These are phyloP conservation scores for Trifolium fragiferum DNA, from an alignment of 306 rosid genomes.

Conservation along the genomic window DNA sequence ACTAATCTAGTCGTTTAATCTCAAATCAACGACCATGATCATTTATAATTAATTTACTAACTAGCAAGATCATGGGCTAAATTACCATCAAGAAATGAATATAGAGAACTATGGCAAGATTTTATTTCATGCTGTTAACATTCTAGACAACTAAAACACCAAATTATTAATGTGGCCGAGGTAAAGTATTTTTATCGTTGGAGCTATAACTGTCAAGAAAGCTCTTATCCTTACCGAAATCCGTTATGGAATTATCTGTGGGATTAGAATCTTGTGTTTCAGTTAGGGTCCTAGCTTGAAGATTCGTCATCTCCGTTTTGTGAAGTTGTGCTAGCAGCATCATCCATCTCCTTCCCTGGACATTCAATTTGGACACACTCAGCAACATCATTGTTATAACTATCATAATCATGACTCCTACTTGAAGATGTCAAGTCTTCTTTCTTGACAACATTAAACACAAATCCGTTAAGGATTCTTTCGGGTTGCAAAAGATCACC, in stretches of 20 bases:
- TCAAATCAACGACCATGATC: no score
- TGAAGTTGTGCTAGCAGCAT: slow-evolving; percentile 68
- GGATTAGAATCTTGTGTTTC: slow-evolving; percentile 36
- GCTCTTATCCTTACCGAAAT: slow-evolving; percentile 40
- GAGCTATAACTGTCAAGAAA: slow-evolving; percentile 39
- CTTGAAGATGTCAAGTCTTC: slow-evolving; percentile 62
- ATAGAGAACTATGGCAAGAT: slow-evolving; percentile 5
- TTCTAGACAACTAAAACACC: background rate
- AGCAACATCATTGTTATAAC: slow-evolving; percentile 56
- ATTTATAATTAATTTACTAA: no score
- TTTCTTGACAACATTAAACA: slow-evolving; percentile 89
- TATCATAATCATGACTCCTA: slow-evolving; percentile 61
- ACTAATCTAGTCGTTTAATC: no score
- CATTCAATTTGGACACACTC: slow-evolving; percentile 73
- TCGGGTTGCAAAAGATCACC: slow-evolving; percentile 98
- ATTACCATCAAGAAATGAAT: slow-evolving; percentile 9
- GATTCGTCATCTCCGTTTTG: slow-evolving; percentile 58
- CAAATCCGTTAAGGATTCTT: slow-evolving; percentile 76
- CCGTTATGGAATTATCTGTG: slow-evolving; percentile 31
- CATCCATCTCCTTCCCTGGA: slow-evolving; percentile 75
- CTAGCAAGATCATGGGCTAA: background rate
- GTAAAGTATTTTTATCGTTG: slow-evolving; percentile 13
- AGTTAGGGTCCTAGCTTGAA: slow-evolving; percentile 26
- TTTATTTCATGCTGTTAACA: slow-evolving; percentile 31
- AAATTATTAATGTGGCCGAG: background rate